These are phyloP conservation scores for Pseudohalonectria lignicola DNA, from an alignment of 2,329 filamentous ascomycete genomes.

Conservation along the genomic window DNA sequence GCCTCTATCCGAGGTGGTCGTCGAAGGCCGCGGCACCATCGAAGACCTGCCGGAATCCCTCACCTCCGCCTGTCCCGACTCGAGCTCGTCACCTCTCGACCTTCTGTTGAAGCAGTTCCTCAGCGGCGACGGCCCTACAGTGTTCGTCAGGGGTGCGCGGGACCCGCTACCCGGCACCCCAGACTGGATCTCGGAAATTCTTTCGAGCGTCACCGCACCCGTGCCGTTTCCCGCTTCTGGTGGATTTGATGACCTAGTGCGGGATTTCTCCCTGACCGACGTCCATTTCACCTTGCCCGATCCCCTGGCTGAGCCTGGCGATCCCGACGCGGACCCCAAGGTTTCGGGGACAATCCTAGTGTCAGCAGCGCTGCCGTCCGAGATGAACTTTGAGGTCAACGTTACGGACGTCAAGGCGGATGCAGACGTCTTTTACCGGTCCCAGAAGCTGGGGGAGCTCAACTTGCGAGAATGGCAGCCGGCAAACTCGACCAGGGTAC, in stretches of 20 bases:
- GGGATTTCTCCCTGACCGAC: conserved; percentile 76
- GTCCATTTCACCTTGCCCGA: conserved; percentile 81
- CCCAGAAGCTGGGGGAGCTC: conserved; percentile 68
- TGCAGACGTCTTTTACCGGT: conserved; percentile 71
- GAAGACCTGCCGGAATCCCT: conserved; percentile 63
- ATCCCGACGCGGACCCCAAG: conserved; percentile 61
- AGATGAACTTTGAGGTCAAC: conserved; percentile 77
- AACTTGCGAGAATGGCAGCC: conserved; percentile 73
- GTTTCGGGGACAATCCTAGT: conserved; percentile 79
- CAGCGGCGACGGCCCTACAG: conserved; percentile 63
- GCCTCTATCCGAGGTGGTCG: conserved; percentile 55
- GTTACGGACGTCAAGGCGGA: conserved; percentile 67
- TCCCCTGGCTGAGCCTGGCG: conserved; percentile 63
- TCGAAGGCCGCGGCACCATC: conserved; percentile 63
- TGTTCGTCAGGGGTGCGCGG: conserved; percentile 74
- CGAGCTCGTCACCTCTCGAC: conserved; percentile 74
- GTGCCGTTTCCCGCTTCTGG: conserved; percentile 73
- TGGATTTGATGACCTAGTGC: conserved; percentile 73
- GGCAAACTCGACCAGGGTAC: conserved; percentile 66
- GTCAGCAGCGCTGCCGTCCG: conserved; percentile 65
- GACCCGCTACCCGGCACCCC: conserved; percentile 58
- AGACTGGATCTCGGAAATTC: conserved; percentile 68
- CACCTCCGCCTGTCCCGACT: conserved; percentile 63
- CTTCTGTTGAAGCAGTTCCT: conserved; percentile 72
- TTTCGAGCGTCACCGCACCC: conserved; percentile 73